phyloP scores from a whole-genome alignment of 2,329 filamentous ascomycete genomes.

The Venturia nashicola region DNA sequence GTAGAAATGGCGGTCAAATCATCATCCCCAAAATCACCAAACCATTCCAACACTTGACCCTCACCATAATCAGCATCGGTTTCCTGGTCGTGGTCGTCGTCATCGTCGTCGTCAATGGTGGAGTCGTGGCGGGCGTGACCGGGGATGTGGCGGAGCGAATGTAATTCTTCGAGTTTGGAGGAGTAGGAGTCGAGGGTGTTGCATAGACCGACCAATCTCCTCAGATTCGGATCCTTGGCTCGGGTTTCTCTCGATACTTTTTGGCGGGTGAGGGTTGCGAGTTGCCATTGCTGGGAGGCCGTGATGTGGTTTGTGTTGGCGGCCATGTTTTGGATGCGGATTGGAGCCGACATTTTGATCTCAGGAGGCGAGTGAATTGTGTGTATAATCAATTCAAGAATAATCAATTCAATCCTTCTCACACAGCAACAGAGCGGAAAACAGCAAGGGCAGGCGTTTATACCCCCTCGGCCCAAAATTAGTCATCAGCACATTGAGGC shows the following conservation, averaged over 20 bases:
- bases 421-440: background rate
- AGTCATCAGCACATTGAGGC: background rate
- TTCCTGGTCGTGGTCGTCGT: background rate
- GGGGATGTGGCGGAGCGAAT: background rate
- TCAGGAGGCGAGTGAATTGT: too few species aligned
- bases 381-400: too few species aligned
- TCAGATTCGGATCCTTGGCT: background rate
- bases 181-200: slow-evolving; percentile 2
- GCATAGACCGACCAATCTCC: background rate
- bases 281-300: background rate
- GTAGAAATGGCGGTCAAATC: background rate
- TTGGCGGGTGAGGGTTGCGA: background rate
- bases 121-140: background rate
- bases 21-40: background rate
- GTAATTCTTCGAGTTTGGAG: background rate
- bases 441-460: background rate
- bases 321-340: background rate
- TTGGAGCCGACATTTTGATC: background rate
- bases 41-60: background rate
- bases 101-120: background rate
- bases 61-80: background rate
- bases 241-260: background rate
- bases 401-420: too few species aligned
- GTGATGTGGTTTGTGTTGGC: background rate
- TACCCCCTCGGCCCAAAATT: background rate